Percentiles rank a stretch among this genome's conserved stretches.
Evolutionary conservation across 768 basidiomycete species (phyloP).

Genomic region (Lactarius akahatsu): DNA sequence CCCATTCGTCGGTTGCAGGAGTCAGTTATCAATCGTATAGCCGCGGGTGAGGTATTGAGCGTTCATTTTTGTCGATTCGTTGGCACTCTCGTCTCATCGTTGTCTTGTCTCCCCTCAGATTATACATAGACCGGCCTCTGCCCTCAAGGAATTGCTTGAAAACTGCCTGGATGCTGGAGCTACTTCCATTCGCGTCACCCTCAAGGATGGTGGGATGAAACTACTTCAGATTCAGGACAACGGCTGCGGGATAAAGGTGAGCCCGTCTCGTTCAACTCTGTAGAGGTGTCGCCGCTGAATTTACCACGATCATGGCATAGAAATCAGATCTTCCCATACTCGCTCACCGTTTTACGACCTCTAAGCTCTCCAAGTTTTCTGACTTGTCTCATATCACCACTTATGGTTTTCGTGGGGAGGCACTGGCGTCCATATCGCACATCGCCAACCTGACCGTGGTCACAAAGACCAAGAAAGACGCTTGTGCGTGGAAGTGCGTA

Average conservation of each 20-base stretch:
- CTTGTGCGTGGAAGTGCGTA: conserved; percentile 91
- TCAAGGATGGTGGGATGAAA: conserved; percentile 96
- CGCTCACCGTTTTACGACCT: conserved; percentile 94
- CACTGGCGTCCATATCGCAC: conserved; percentile 93
- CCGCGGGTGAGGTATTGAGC: conserved; percentile 57
- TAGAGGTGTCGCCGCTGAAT: neutral
- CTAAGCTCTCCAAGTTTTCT: conserved; percentile 82
- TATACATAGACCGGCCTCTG: conserved; percentile 88
- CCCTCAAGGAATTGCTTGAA: conserved; percentile 93
- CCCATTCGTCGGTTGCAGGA: conserved; percentile 27
- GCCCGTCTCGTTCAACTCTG: conserved; percentile 33
- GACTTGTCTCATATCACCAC: conserved; percentile 84
- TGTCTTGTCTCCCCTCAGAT: conserved; percentile 48
- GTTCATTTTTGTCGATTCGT: neutral
- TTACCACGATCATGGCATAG: conserved; percentile 40
- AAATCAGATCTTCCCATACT: conserved; percentile 87
- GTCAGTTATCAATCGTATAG: conserved; percentile 30
- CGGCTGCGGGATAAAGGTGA: conserved; percentile 88
- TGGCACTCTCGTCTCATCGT: conserved; percentile 35
- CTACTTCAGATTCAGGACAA: conserved; percentile 95
- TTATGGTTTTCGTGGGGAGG: conserved; percentile 97
- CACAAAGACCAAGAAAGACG: conserved; percentile 83
- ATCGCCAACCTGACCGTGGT: conserved; percentile 84
- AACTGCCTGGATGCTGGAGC: conserved; percentile 93
- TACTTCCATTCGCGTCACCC: conserved; percentile 79